Base-by-base conservation (phyloP, 2,329 filamentous ascomycete species). In the Chrysoporthe puriensis region DNA sequence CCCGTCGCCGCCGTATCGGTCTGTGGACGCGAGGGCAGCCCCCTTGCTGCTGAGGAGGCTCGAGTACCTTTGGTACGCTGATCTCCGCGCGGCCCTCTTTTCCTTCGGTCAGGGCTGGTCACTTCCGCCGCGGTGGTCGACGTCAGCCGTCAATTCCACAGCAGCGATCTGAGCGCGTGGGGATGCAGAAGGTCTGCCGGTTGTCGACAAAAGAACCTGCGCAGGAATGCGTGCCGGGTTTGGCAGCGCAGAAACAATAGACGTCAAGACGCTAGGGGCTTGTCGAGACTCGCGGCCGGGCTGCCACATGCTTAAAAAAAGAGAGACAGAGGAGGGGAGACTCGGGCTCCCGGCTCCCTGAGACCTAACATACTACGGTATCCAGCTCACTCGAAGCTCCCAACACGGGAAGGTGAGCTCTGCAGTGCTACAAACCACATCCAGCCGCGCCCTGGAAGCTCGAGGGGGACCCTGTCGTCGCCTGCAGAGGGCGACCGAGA, bases 51-150 rank as follows among this genome's bases (percentile, higher is more conserved):
- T n/a, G 34, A 57, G 54, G 16, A 57, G 9, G 54, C 34, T 57
- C 54, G 32, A 56, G 32, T 56, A 16, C 52, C 11, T 5, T 21
- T 8, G 21, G 48, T 52, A 54, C 50, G 34, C 16, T 36, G 54
- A 57, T 57, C 34, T 57, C 54, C 34, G 54, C 16, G 54, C 54
- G 54, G 34, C 54, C 54, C 54, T 57, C 54, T 57, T 57, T 57
- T 57, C 14, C 16, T n/a, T 54, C 26, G 50, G 26, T 11, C 26
- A 5, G 32, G 6, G 50, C 50, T 54, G 50, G 11, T 32, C 50
- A 54, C 26, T 13, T 40, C 54, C 54, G 40, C 54, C 54, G 32
- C 4, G 54, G 6, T 40, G 54, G 16, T 57, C 54, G 54, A 40
- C 54, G 54, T 57, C 54, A 57, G 54, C 40, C 34, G 54, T 57